Evolutionary conservation across 768 basidiomycete genomes (phyloP).

Genomic region (Leucocoprinus birnbaumii): DNA sequence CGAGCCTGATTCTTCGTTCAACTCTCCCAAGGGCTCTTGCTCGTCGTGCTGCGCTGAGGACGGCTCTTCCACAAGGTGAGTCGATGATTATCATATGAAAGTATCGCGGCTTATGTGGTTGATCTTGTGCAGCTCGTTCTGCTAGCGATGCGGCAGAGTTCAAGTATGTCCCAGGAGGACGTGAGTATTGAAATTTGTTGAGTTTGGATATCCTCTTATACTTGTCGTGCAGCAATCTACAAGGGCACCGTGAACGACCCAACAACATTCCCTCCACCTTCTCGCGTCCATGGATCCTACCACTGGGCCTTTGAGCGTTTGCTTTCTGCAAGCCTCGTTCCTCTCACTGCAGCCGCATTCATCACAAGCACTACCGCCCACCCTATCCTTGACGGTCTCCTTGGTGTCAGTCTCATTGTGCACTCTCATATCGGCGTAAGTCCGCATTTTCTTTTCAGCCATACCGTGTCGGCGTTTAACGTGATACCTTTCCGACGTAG

Average conservation of each 20-base stretch:
- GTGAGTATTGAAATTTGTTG: constrained; percentile 38
- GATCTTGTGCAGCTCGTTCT: constrained; percentile 33
- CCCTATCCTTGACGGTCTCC: constrained; percentile 86
- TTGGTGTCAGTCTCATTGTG: constrained; percentile 84
- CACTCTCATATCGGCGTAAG: constrained; percentile 94
- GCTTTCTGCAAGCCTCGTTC: constrained; percentile 83
- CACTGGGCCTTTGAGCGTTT: constrained; percentile 94
- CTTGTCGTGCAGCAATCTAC: constrained; percentile 74
- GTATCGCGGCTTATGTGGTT: constrained; percentile 10
- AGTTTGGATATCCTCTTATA: neutral
- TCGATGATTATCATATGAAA: neutral
- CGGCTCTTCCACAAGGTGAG: constrained; percentile 42
- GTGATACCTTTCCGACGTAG: constrained; percentile 28
- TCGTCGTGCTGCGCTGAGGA: constrained; percentile 36
- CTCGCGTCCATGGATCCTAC: constrained; percentile 83
- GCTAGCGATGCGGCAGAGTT: constrained; percentile 27
- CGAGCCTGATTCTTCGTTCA: constrained; percentile 46
- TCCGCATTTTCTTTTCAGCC: constrained; percentile 16
- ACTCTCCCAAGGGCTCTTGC: constrained; percentile 42
- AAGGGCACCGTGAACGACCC: constrained; percentile 96
- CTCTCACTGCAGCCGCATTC: constrained; percentile 84
- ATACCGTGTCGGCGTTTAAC: neutral
- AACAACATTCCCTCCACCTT: constrained; percentile 81
- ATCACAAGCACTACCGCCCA: constrained; percentile 72
- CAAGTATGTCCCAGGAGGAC: constrained; percentile 67